phyloP scores from a whole-genome alignment of 1,284 basidiomycete genomes.

The Wolfiporia cocos region DNA sequence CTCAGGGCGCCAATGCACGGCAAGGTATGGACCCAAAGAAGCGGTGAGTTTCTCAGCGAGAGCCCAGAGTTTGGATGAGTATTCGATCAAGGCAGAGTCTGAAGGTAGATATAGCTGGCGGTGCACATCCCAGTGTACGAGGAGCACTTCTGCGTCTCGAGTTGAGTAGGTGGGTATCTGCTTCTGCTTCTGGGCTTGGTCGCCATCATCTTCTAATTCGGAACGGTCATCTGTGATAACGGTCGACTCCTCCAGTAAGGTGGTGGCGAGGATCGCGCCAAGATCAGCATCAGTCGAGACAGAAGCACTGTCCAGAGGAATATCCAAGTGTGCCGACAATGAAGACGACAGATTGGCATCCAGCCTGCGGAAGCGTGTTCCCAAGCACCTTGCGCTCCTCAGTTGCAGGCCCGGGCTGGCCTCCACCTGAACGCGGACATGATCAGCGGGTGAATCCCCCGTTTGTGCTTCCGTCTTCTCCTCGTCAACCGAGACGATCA shows the following conservation, averaged over 20 bases:
- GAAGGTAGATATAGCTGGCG: constrained; percentile 30
- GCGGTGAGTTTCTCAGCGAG: constrained; percentile 31
- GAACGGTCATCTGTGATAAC: too few species aligned
- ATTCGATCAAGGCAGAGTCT: constrained; percentile 19
- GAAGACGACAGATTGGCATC: constrained; percentile 6
- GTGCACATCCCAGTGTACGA: constrained; percentile 42
- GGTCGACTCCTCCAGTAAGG: too few species aligned
- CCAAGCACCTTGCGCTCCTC: constrained; percentile 15
- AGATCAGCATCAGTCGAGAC: too few species aligned
- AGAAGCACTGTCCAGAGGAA: too few species aligned
- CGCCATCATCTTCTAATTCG: too few species aligned
- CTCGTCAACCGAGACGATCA: constrained; percentile 17
- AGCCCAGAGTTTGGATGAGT: constrained; percentile 32
- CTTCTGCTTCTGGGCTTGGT: neutral
- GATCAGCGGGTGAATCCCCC: neutral
- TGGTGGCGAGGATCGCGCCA: too few species aligned
- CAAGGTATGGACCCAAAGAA: constrained; percentile 32
- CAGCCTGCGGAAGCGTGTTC: constrained; percentile 13
- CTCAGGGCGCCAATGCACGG: constrained; percentile 48
- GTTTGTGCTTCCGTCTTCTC: neutral
- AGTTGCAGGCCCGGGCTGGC: constrained; percentile 6
- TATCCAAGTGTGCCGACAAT: constrained; percentile 12
- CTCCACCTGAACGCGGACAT: constrained; percentile 9
- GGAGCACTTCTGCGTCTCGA: constrained; percentile 28
- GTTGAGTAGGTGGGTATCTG: neutral